Percentiles rank a stretch among this genome's conserved stretches.
phyloP scores from a whole-genome alignment of 1,284 basidiomycete genomes.

The Moniliophthora roreri region DNA sequence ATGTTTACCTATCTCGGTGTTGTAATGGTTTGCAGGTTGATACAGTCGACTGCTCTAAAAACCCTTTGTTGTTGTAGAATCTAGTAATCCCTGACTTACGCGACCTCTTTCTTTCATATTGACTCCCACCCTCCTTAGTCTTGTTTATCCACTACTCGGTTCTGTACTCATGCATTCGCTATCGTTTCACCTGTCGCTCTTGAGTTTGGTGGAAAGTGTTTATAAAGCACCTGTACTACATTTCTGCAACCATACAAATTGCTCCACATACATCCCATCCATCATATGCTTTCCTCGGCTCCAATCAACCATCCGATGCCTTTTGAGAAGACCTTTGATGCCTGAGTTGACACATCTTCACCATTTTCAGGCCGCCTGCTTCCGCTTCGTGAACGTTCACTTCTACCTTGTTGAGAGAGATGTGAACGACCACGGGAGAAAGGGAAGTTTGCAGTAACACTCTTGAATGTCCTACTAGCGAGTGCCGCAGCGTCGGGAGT shows the following conservation, averaged over 20 bases:
- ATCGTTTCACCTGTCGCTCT: too few species aligned
- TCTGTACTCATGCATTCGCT: too few species aligned
- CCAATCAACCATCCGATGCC: constrained; percentile 89
- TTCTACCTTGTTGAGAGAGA: constrained; percentile 38
- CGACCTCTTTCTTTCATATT: too few species aligned
- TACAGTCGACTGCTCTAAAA: too few species aligned
- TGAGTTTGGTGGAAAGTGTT: too few species aligned
- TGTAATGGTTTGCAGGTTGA: neutral
- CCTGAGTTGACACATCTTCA: constrained; percentile 69
- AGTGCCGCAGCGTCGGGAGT: constrained; percentile 74
- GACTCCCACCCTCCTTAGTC: too few species aligned
- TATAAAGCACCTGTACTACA: too few species aligned
- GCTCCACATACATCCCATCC: neutral
- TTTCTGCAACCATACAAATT: too few species aligned
- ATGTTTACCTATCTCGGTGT: constrained; percentile 11
- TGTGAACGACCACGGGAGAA: constrained; percentile 52
- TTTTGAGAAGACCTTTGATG: constrained; percentile 71
- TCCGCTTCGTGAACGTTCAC: constrained; percentile 39
- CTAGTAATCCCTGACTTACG: neutral
- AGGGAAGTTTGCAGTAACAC: constrained; percentile 77
- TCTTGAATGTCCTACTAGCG: constrained; percentile 71
- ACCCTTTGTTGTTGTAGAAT: neutral
- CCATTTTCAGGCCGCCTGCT: constrained; percentile 41
- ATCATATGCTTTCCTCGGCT: constrained; percentile 55
- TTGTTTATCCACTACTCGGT: too few species aligned